Evolutionary conservation across 345 rosid genomes (phyloP).

Genomic region (Ricinus communis): DNA sequence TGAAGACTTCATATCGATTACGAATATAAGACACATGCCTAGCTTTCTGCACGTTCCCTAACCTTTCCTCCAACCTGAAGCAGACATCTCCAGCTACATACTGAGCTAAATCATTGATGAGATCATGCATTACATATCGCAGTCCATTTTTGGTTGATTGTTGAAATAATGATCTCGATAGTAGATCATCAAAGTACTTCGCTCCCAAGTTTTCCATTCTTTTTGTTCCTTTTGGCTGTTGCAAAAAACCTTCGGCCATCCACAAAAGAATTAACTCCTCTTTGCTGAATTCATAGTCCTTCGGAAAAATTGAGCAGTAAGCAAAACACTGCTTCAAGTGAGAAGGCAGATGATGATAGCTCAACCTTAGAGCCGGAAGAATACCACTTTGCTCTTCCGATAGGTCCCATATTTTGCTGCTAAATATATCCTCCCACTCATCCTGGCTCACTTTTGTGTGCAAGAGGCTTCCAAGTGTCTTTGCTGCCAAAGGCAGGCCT

Average conservation of each 20-base stretch:
- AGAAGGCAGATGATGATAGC: slow-evolving; percentile 1
- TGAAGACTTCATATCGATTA: neutral
- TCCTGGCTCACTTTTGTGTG: neutral
- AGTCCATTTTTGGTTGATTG: neutral
- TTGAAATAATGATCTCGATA: slow-evolving; percentile 15
- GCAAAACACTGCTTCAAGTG: slow-evolving; percentile 2
- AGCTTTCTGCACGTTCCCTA: neutral
- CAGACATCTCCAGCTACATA: neutral
- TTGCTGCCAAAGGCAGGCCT: slow-evolving; percentile 29
- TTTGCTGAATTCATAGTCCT: neutral
- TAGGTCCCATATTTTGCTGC: slow-evolving; percentile 5
- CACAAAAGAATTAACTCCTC: slow-evolving; percentile 18
- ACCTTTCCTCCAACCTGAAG: slow-evolving; percentile 1
- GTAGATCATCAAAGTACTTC: slow-evolving; percentile 15
- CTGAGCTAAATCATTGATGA: neutral
- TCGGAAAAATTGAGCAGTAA: slow-evolving; percentile 1
- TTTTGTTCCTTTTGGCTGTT: neutral
- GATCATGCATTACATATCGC: neutral
- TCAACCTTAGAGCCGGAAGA: slow-evolving; percentile 1
- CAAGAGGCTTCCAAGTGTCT: slow-evolving; percentile 23
- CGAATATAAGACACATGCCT: slow-evolving; percentile 12
- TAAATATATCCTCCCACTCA: slow-evolving; percentile 14
- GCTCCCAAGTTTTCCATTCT: slow-evolving; percentile 11
- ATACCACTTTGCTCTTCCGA: slow-evolving; percentile 5
- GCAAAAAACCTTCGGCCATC: slow-evolving; percentile 25